These are phyloP conservation scores for Nothophaeocryptopus gaeumannii DNA, from an alignment of 2,329 filamentous ascomycete genomes.

Conservation along the genomic window DNA sequence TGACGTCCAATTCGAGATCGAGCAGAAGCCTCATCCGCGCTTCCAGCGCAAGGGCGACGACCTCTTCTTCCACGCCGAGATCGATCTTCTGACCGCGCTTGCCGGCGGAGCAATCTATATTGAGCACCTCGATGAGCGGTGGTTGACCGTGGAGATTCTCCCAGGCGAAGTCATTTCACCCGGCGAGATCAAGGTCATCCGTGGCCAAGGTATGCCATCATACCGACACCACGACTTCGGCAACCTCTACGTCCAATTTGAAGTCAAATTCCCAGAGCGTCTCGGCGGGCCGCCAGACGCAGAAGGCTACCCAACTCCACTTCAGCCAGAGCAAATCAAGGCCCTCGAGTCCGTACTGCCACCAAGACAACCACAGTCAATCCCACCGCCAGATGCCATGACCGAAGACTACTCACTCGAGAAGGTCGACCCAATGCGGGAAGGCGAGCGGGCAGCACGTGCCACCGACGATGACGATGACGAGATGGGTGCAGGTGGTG, in stretches of 20 bases:
- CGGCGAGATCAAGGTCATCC: conserved; percentile 88
- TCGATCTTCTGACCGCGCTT: conserved; percentile 91
- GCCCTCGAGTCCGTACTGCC: conserved; percentile 84
- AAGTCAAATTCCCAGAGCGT: conserved; percentile 84
- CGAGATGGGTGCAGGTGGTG: conserved; percentile 60
- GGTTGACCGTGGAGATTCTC: conserved; percentile 88
- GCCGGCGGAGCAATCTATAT: conserved; percentile 88
- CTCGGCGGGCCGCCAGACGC: conserved; percentile 39
- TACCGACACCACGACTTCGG: conserved; percentile 91
- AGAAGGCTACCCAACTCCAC: conserved; percentile 41
- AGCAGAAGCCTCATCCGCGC: conserved; percentile 94
- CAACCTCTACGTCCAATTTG: conserved; percentile 96
- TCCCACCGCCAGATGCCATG: conserved; percentile 81
- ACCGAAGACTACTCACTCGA: conserved; percentile 85
- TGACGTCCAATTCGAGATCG: conserved; percentile 97
- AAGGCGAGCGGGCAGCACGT: conserved; percentile 61
- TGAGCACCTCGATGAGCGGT: conserved; percentile 95
- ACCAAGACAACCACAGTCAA: conserved; percentile 60
- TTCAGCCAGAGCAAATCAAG: conserved; percentile 67
- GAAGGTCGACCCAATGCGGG: conserved; percentile 67
- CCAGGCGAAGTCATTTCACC: conserved; percentile 93
- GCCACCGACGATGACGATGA: conserved; percentile 65
- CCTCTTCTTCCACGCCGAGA: conserved; percentile 89
- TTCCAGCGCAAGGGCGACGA: conserved; percentile 97
- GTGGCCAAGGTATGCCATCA: conserved; percentile 96